These are phyloP conservation scores for Pseudopithomyces maydicus DNA, from an alignment of 2,329 filamentous ascomycete genomes.

Conservation along the genomic window DNA sequence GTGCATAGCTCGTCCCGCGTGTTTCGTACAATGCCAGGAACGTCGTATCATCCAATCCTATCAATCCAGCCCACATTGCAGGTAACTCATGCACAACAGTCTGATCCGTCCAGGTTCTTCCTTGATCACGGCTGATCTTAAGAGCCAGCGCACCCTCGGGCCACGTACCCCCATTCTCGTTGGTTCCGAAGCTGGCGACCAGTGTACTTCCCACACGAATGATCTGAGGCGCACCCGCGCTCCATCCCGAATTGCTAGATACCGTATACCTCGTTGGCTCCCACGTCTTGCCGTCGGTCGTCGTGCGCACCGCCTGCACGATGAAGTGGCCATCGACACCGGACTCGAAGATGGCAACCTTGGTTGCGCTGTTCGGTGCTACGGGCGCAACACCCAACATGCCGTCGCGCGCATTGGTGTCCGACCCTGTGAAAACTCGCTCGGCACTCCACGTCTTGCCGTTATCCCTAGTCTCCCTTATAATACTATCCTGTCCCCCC, in stretches of 20 bases:
- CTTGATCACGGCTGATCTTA: constrained; percentile 32
- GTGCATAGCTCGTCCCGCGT: constrained; percentile 26
- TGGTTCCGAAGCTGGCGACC: constrained; percentile 53
- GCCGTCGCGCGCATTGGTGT: constrained; percentile 48
- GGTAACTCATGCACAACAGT: constrained; percentile 28
- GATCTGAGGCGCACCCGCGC: constrained; percentile 51
- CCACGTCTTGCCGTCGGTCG: constrained; percentile 52
- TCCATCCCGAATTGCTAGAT: constrained; percentile 43
- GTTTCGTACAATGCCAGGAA: constrained; percentile 35
- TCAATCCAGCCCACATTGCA: constrained; percentile 38
- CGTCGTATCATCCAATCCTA: constrained; percentile 27
- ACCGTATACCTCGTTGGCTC: constrained; percentile 38
- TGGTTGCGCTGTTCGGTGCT: constrained; percentile 23
- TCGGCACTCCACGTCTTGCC: constrained; percentile 46
- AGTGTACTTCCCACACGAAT: constrained; percentile 50
- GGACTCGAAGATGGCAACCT: constrained; percentile 54
- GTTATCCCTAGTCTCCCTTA: constrained; percentile 47
- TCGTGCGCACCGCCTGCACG: constrained; percentile 45
- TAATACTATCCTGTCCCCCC: constrained; percentile 50
- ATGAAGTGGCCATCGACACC: constrained; percentile 36
- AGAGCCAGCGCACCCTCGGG: constrained; percentile 24
- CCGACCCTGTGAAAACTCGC: constrained; percentile 43
- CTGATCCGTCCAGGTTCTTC: constrained; percentile 36
- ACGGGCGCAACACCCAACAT: constrained; percentile 52
- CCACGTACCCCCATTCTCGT: constrained; percentile 46